Evolutionary conservation across 768 basidiomycete species (phyloP), one percentile per base, ranked within the genome.

Genomic region (Naganishia antarctica): DNA sequence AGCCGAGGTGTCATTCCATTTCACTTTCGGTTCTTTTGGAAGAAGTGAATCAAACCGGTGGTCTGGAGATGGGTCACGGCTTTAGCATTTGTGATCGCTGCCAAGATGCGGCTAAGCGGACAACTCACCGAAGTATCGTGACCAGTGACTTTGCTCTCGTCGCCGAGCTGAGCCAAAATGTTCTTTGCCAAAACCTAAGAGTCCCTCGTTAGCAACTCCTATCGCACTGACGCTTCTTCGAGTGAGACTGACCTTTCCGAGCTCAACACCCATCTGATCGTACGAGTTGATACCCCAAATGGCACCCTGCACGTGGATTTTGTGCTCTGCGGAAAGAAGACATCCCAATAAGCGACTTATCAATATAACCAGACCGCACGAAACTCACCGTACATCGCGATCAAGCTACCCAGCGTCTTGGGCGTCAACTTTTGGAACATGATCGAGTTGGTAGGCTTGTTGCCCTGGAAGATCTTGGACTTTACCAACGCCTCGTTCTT

Each of bases 221-320:
- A 29, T 15, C 8, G 16, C 12, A 21, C 18, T 2, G 23, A 3
- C 47, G 44, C 28, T 3, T 40, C 6, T 50, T n/a, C 7, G 26
- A 21, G 25, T 12, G n/a, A n/a, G n/a, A 69, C 72, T 28, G 58
- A 77, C 78, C 78, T 98, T 98, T 63, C 93, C 93, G 61, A 98
- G 87, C 78, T 98, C 94, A 69, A 98, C 94, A 76, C 96, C 96
- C 93, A 97, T 96, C 86, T 98, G 96, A 78, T 98, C 93, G 76
- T 91, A 98, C 3, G 91, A 92, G 82, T 99, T 98, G 82, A 99
- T 94, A 26, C 93, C 93, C 93, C 92, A 98, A 64, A 98, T 82
- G 47, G 89, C 87, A 75, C 96, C 96, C 77, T 98, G 96, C 0
- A 89, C 88, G 79, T 97, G 97, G 75, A 99, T 96, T 83, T 99